These are phyloP conservation scores for Tricharina praecox DNA, from an alignment of 495 filamentous ascomycete genomes.

Conservation along the genomic window DNA sequence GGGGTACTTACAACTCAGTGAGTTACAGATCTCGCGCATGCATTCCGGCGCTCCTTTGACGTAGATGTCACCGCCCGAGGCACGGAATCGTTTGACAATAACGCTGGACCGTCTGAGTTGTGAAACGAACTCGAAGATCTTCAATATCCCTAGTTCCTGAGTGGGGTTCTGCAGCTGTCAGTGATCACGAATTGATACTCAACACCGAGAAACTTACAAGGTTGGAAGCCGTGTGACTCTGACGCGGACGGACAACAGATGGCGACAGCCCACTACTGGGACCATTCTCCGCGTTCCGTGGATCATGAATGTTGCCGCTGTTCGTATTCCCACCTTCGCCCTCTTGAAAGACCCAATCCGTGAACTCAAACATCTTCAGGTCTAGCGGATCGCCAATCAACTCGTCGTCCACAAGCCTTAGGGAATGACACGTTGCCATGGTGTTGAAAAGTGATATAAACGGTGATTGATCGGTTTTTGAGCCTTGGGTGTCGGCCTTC, in stretches of 20 bases:
- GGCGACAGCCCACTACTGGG: slow-evolving; percentile 33
- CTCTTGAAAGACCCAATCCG: slow-evolving; percentile 82
- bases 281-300: neutral
- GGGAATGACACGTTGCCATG: slow-evolving; percentile 95
- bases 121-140: slow-evolving; percentile 89
- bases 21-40: slow-evolving; percentile 76
- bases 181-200: neutral
- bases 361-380: slow-evolving; percentile 98
- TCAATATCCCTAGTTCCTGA: slow-evolving; percentile 72
- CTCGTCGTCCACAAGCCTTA: slow-evolving; percentile 71
- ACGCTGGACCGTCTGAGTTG: slow-evolving; percentile 89
- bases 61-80: slow-evolving; percentile 61
- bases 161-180: slow-evolving; percentile 6
- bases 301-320: neutral
- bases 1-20: slow-evolving; percentile 50
- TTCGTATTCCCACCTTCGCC: slow-evolving; percentile 40
- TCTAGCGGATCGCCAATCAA: slow-evolving; percentile 89
- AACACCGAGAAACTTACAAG: neutral
- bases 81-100: slow-evolving; percentile 70
- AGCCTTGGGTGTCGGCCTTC: neutral
- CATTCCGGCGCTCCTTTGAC: slow-evolving; percentile 96
- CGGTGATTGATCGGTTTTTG: slow-evolving; percentile 24
- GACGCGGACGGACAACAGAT: slow-evolving; percentile 69
- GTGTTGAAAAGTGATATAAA: slow-evolving; percentile 46
- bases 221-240: neutral